phyloP scores from a whole-genome alignment of 2,329 filamentous ascomycete genomes.

The Pestalotiopsis sp. region DNA sequence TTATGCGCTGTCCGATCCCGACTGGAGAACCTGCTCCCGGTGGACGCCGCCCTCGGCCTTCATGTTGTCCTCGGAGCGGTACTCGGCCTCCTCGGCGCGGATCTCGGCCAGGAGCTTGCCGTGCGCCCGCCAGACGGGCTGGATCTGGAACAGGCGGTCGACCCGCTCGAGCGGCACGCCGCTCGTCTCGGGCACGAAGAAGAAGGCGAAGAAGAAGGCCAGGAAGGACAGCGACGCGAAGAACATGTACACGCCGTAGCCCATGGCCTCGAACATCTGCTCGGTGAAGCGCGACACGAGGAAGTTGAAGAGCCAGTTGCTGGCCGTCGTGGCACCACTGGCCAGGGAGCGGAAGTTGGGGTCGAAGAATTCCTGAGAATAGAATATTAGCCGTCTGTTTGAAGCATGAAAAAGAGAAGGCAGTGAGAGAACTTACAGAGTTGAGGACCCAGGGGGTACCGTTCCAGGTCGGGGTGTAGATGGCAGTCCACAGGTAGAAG shows the following conservation, averaged over 20 bases:
- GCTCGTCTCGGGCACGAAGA: slow-evolving; percentile 58
- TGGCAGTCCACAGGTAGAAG: slow-evolving; percentile 13
- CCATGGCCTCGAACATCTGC: slow-evolving; percentile 64
- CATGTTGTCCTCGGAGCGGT: background rate
- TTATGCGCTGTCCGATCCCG: slow-evolving; percentile 7
- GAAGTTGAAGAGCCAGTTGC: slow-evolving; percentile 77
- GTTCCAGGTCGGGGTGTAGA: slow-evolving; percentile 14
- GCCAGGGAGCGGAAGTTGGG: slow-evolving; percentile 9
- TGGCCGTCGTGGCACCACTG: slow-evolving; percentile 45
- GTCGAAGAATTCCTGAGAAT: slow-evolving; percentile 11
- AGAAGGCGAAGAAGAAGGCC: slow-evolving; percentile 69
- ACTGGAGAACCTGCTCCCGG: background rate
- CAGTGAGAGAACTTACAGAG: slow-evolving; percentile 1
- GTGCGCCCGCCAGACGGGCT: slow-evolving; percentile 10
- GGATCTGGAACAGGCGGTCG: slow-evolving; percentile 68
- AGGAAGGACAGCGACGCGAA: slow-evolving; percentile 67
- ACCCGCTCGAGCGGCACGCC: slow-evolving; percentile 60
- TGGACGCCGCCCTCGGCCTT: background rate
- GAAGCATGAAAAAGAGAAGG: background rate
- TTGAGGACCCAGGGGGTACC: slow-evolving; percentile 14
- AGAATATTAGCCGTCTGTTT: background rate
- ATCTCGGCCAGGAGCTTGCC: slow-evolving; percentile 4
- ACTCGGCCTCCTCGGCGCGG: slow-evolving; percentile 9
- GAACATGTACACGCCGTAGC: slow-evolving; percentile 64
- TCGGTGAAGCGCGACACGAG: slow-evolving; percentile 58